These are phyloP conservation scores for Mycena amicta DNA, from an alignment of 768 basidiomycete species.

Conservation along the genomic window DNA sequence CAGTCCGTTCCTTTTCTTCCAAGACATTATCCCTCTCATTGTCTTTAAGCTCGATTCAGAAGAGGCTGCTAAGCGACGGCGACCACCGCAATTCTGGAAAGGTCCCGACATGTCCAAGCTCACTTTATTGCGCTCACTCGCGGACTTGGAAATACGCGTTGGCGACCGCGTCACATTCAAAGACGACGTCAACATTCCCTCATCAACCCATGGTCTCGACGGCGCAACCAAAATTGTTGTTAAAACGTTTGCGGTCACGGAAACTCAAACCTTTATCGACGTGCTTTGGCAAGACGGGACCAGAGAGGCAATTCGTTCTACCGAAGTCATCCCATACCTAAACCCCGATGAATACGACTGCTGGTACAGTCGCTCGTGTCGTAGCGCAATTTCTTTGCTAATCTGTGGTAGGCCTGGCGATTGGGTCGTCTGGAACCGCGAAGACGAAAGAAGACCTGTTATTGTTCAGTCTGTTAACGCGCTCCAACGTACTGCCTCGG, in stretches of 20 bases:
- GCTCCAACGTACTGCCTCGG: constrained; percentile 65
- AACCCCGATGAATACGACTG: constrained; percentile 93
- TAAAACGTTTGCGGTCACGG: constrained; percentile 61
- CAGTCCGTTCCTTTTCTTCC: constrained; percentile 45
- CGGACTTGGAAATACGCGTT: constrained; percentile 67
- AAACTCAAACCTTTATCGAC: constrained; percentile 68
- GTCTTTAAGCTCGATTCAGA: constrained; percentile 57
- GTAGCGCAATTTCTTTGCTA: constrained; percentile 2
- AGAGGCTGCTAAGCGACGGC: constrained; percentile 55
- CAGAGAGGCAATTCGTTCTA: constrained; percentile 60
- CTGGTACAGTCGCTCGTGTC: constrained; percentile 69
- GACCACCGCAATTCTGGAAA: constrained; percentile 79
- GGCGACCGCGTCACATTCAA: constrained; percentile 73
- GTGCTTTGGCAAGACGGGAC: constrained; percentile 90
- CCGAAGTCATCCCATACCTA: constrained; percentile 71
- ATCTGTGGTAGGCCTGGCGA: constrained; percentile 77
- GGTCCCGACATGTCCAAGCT: constrained; percentile 65
- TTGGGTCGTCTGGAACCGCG: constrained; percentile 81
- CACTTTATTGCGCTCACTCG: constrained; percentile 59
- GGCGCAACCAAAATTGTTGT: constrained; percentile 48
- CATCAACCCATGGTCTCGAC: constrained; percentile 63
- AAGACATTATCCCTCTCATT: constrained; percentile 4
- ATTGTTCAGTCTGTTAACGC: constrained; percentile 82
- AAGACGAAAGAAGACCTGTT: constrained; percentile 65
- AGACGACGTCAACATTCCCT: constrained; percentile 46